phyloP scores from a whole-genome alignment of 164 flowering plant species.

The Stephania cephalantha region DNA sequence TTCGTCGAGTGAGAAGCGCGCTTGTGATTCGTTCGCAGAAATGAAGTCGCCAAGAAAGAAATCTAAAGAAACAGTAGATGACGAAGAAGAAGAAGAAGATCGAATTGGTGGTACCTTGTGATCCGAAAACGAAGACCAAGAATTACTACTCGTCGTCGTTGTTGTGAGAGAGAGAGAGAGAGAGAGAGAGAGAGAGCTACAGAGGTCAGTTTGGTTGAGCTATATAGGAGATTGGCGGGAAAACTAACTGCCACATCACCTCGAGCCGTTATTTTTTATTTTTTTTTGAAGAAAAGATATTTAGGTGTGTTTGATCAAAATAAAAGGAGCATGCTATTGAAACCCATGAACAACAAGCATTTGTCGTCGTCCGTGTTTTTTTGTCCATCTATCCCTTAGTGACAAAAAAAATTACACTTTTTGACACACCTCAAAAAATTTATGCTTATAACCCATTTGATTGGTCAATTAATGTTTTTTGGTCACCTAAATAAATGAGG shows the following conservation, averaged over 20 bases:
- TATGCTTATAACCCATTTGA: too few relatives aligned
- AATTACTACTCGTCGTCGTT: not conserved
- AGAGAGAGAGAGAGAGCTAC: slow-evolving; percentile 1
- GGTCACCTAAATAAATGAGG: too few relatives aligned
- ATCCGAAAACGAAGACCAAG: not conserved
- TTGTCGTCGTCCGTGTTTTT: too few relatives aligned
- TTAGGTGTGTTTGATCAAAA: too few relatives aligned
- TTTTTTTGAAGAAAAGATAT: too few relatives aligned
- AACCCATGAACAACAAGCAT: too few relatives aligned
- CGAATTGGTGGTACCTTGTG: not conserved
- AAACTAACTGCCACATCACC: not conserved
- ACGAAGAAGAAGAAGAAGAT: not conserved
- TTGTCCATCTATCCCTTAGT: too few relatives aligned
- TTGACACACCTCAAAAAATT: too few relatives aligned
- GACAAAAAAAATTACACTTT: too few relatives aligned
- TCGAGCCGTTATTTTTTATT: not conserved
- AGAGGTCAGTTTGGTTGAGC: not conserved
- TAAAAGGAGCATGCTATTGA: too few relatives aligned
- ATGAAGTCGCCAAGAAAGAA: not conserved
- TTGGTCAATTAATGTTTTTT: too few relatives aligned
- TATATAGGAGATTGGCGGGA: not conserved
- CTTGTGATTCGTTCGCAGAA: not conserved
- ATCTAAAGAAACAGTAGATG: not conserved
- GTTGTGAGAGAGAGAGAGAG: not conserved
- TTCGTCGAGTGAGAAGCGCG: not conserved